Evolutionary conservation across 1,139 yeast genomes (phyloP).

Genomic region (Candida sanyaensis): DNA sequence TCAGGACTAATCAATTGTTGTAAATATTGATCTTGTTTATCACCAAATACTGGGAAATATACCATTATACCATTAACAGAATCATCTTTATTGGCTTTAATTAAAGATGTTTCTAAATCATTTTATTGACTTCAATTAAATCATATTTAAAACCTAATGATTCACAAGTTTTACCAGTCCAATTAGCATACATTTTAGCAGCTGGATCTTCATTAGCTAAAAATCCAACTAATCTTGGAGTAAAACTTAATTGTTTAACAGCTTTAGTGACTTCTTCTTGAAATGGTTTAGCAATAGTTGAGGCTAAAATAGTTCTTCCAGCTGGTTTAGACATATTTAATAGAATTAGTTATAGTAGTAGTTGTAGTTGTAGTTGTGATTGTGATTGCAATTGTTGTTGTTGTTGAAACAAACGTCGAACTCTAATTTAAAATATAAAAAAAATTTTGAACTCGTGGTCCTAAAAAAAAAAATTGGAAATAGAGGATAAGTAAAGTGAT

Average conservation of each 20-base stretch:
- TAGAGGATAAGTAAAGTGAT: background rate
- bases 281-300: conserved; percentile 81
- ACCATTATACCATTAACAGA: conserved; percentile 91
- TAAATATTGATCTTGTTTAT: conserved; percentile 89
- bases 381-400: background rate
- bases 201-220: conserved; percentile 94
- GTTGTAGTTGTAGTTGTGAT: background rate
- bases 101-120: conserved; percentile 78
- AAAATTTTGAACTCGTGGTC: background rate
- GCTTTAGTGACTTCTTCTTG: conserved; percentile 68
- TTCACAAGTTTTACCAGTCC: conserved; percentile 92
- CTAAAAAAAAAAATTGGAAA: background rate
- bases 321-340: conserved; percentile 36
- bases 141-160: conserved; percentile 85
- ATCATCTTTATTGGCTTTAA: conserved; percentile 78
- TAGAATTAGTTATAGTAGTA: background rate
- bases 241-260: conserved; percentile 50
- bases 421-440: background rate
- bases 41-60: conserved; percentile 97
- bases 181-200: conserved; percentile 89
- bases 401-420: too few species aligned
- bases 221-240: conserved; percentile 85
- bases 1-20: conserved; percentile 87
- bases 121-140: conserved; percentile 74
- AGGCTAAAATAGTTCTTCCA: conserved; percentile 84